Conservation (phyloP, 2,329 filamentous ascomycete genomes). For the Phyllosticta citriasiana region DNA sequence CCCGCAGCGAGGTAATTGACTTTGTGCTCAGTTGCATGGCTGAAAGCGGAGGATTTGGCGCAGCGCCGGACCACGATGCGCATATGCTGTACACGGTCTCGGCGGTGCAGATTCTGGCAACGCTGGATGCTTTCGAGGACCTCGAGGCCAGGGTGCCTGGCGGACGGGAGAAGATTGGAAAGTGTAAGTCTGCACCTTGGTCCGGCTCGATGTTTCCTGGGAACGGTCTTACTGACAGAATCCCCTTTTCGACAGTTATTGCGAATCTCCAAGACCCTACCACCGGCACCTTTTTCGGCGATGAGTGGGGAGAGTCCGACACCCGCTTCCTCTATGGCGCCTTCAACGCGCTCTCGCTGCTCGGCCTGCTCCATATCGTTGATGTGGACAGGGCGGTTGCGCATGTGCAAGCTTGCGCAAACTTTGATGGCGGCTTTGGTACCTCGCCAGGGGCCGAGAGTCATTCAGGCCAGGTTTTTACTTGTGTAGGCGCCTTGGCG, state of each 20-base stretch:
- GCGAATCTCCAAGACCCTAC: conserved; percentile 68
- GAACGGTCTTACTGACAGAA: conserved; percentile 17
- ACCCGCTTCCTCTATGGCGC: conserved; percentile 90
- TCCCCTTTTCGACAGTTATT: conserved; percentile 47
- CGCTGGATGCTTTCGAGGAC: conserved; percentile 73
- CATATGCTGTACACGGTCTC: conserved; percentile 96
- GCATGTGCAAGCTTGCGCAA: conserved; percentile 73
- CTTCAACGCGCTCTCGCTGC: conserved; percentile 77
- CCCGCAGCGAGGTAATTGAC: conserved; percentile 69
- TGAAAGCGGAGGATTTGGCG: conserved; percentile 81
- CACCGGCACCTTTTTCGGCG: conserved; percentile 82
- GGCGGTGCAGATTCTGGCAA: conserved; percentile 85
- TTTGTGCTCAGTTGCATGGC: conserved; percentile 96
- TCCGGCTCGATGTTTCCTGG: not conserved
- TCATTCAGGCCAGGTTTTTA: conserved; percentile 92
- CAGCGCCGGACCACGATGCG: conserved; percentile 86
- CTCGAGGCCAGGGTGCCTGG: conserved; percentile 59
- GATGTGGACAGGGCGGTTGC: conserved; percentile 71
- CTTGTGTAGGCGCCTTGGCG: conserved; percentile 76
- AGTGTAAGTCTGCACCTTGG: conserved; percentile 52
- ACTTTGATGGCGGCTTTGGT: conserved; percentile 92
- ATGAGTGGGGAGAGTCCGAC: conserved; percentile 94
- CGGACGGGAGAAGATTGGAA: conserved; percentile 62
- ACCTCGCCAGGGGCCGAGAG: conserved; percentile 84
- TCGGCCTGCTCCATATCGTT: conserved; percentile 62